A percentile compares a stretch with the other conserved stretches of the same genome.
Conservation (phyloP, 2,329 filamentous ascomycete species). For the Xylariaceae sp. region DNA sequence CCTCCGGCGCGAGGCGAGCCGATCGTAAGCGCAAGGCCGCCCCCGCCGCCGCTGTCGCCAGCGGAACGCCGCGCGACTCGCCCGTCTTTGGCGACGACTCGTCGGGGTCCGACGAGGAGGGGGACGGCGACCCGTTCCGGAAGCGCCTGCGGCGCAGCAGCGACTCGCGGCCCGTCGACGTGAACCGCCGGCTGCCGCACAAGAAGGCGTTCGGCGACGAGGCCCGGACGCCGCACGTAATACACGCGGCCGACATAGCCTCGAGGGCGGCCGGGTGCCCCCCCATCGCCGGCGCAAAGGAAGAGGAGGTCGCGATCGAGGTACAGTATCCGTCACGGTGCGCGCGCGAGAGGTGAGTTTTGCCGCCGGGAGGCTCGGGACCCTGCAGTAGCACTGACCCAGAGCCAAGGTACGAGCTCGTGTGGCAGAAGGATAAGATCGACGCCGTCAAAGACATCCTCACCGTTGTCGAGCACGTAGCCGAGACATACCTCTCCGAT, state of each 20-base stretch:
- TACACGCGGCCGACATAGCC: slow-evolving; percentile 52
- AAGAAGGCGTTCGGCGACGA: slow-evolving; percentile 37
- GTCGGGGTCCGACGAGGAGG: slow-evolving; percentile 38
- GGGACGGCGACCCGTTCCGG: slow-evolving; percentile 42
- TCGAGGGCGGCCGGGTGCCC: slow-evolving; percentile 43
- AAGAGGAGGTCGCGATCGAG: slow-evolving; percentile 52
- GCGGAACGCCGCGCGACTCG: slow-evolving; percentile 30
- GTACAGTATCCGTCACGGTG: slow-evolving; percentile 79
- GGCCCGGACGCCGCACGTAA: slow-evolving; percentile 36
- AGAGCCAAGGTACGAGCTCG: slow-evolving; percentile 57
- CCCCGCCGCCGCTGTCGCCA: slow-evolving; percentile 12
- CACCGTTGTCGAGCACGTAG: slow-evolving; percentile 60
- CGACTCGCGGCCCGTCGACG: slow-evolving; percentile 35
- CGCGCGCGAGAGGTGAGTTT: slow-evolving; percentile 59
- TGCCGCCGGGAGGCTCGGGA: slow-evolving; percentile 6
- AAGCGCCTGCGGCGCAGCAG: slow-evolving; percentile 40
- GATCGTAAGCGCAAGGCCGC: slow-evolving; percentile 44
- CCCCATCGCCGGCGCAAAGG: slow-evolving; percentile 39
- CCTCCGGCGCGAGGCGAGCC: slow-evolving; percentile 20
- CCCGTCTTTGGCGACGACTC: slow-evolving; percentile 43
- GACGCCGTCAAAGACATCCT: slow-evolving; percentile 69
- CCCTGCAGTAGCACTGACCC: slow-evolving; percentile 10
- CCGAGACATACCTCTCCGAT: slow-evolving; percentile 69
- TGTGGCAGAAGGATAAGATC: slow-evolving; percentile 71
- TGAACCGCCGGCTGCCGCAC: slow-evolving; percentile 39